Evolutionary conservation across 2,329 filamentous ascomycete genomes (phyloP), one percentile per base, ranked within the genome.

Genomic region (Fulvia fulva): DNA sequence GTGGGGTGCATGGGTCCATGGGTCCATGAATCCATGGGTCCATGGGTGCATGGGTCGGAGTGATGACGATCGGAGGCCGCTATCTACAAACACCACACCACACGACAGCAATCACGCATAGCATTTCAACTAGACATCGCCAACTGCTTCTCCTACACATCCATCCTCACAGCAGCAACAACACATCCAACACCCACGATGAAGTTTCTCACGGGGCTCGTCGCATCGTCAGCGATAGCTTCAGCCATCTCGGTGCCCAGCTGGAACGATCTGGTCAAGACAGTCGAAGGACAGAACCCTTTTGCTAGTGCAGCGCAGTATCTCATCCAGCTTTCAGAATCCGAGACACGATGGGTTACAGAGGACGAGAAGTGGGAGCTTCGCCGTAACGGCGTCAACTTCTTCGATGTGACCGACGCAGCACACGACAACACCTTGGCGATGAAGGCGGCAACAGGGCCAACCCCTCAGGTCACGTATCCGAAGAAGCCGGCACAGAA

Each of bases 301-400:
- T 63, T 71, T 21, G 59, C 63, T 22, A 59, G 62, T 45, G 59
- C 64, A 23, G 83, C 87, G 68, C 80, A 80, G 66, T 94, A 83
- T 73, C 81, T 96, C 49, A 86, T 99, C 63, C 92, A 97, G 78
- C 81, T 94, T 25, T 83, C 84, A n/a, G 91, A 91, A 3, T 91
- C 89, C 56, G 82, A 93, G 72, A 92, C 87, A 23, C 80, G 83
- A 80, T 94, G 90, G 89, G 87, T 97, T 30, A 95, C 90, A 0
- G 93, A 97, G 69, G 90, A 96, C 34, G 87, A 97, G 78, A 99
- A 97, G 77, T 97, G 93, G 91, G 86, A 87, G 74, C 78, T 97
- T 63, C 87, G 89, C 70, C 82, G 91, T 66, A 82, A 89, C 71
- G 91, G 91, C 68, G 81, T 87, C 65, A 89, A 87, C 69, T 97